Evolutionary conservation across 2,329 filamentous ascomycete species (phyloP), one percentile per base, ranked within the genome.

Genomic region (Venturia aucupariae): DNA sequence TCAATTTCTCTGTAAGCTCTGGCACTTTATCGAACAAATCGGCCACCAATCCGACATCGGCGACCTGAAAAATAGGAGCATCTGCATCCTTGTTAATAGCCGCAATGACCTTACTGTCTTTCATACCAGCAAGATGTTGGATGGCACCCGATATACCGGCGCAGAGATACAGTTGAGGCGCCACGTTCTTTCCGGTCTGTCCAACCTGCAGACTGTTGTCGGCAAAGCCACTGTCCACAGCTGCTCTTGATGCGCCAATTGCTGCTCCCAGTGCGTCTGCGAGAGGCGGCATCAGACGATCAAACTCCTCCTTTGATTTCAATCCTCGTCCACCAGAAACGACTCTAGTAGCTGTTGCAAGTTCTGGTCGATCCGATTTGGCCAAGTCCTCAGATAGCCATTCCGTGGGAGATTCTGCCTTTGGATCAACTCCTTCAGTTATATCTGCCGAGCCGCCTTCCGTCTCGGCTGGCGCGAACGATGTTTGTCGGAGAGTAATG

Each of bases 71-170:
- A 71, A 99, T 99, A 38, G 94, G 94, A 65, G 94, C 94, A 77
- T 99, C 94, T 4, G 87, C 81, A 73, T 99, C 94, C 81, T 99
- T 99, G 83, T 99, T 99, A 74, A 99, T 97, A 17, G 91, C 91
- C 27, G 93, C 94, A 79, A 99, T 99, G 66, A 99, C 94, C 81
- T 99, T 99, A 81, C 92, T 97, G 75, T 99, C 94, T 84, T 99
- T 99, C 94, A 99, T 99, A 74, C 94, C 94, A 39, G 94, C 94
- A 78, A 99, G 78, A 81, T 99, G 94, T 79, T 99, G 94, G 70
- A 99, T 99, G 27, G 94, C 94, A 63, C 94, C 94, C 10, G 91
- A 96, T 71, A 99, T 97, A 73, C 94, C 94, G 15, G 93, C 92
- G 63, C 92, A 95, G 70, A 99, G 83, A 75, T 99, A 99, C 67